Evolutionary conservation across 164 flowering plant genomes (phyloP), one percentile per base, ranked within the genome.

Genomic region (Hamamelis virginiana): DNA sequence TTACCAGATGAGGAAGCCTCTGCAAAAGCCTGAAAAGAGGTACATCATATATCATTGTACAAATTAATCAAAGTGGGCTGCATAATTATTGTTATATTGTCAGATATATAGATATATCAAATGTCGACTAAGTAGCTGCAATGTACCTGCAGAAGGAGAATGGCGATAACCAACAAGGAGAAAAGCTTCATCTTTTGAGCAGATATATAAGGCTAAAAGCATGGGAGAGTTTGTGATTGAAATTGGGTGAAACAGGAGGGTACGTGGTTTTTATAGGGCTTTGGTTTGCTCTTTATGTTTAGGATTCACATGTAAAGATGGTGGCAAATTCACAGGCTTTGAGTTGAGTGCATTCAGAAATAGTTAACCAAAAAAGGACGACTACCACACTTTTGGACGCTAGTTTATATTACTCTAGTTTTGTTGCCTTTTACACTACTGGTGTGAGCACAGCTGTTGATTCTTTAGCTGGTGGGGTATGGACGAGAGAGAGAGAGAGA

Each of bases 81-180:
- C 13, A 15, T 5, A 23, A 48, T 22, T 4, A 14, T 47, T 57
- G 12, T 33, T 33, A 33, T 33, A 2, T 33, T 33, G 41, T 33
- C 41, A 12, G 21, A 14, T n/a, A n/a, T n/a, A n/a, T n/a, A n/a
- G n/a, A n/a, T n/a, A n/a, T n/a, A n/a, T n/a, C n/a, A 2, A 3
- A 62, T 15, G 21, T 46, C 9, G n/a, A n/a, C n/a, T n/a, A n/a
- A n/a, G n/a, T 62, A 27, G 41, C 13, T 28, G 26, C n/a, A 44
- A 46, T 45, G 28, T 56, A 80, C 80, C 80, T 79, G 82, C 0
- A 80, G 21, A 47, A 76, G 56, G 57, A 80, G 66, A 46, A 80
- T 50, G 19, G 52, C 15, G 27, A 72, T 28, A 22, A 70, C 1
- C n/a, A 67, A 62, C 13, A 64, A 43, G 8, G 43, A 68, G 50